Evolutionary conservation across 352 stramenopile genomes (phyloP).

Genomic region (Phytophthora agathidicida): DNA sequence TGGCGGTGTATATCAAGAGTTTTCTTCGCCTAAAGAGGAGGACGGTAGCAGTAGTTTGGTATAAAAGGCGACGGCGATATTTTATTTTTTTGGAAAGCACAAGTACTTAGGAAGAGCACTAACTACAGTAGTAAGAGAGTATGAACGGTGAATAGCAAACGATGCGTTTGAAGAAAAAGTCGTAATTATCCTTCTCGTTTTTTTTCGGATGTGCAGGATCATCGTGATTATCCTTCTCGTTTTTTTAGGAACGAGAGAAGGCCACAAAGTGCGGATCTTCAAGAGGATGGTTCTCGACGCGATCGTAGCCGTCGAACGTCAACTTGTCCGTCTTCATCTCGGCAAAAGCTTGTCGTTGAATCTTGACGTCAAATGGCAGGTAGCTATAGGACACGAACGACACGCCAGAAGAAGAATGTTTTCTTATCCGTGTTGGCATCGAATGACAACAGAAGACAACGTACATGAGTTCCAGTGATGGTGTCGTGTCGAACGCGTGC

Average conservation of each 20-base stretch:
- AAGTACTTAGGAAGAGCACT: slow-evolving; percentile 41
- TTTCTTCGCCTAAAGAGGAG: slow-evolving; percentile 30
- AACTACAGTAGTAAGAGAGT: slow-evolving; percentile 42
- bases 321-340: slow-evolving; percentile 79
- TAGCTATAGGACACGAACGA: slow-evolving; percentile 42
- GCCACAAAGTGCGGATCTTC: slow-evolving; percentile 75
- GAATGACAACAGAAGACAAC: slow-evolving; percentile 8
- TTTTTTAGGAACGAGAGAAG: slow-evolving; percentile 39
- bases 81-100: slow-evolving; percentile 36
- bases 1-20: slow-evolving; percentile 32
- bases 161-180: slow-evolving; percentile 3
- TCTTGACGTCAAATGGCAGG: slow-evolving; percentile 74
- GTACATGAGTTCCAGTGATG: slow-evolving; percentile 74
- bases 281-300: slow-evolving; percentile 50
- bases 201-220: no score
- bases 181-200: not conserved
- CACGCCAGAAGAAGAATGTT: slow-evolving; percentile 1
- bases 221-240: no score
- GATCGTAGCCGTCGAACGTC: slow-evolving; percentile 67
- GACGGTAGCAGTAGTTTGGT: slow-evolving; percentile 43
- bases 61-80: slow-evolving; percentile 43
- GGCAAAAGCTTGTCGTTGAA: slow-evolving; percentile 75
- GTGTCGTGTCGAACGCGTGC: slow-evolving; percentile 60
- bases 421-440: no score
- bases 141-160: slow-evolving; percentile 38